phyloP scores from a whole-genome alignment of 2,329 filamentous ascomycete genomes.

The Aureobasidium sp. region DNA sequence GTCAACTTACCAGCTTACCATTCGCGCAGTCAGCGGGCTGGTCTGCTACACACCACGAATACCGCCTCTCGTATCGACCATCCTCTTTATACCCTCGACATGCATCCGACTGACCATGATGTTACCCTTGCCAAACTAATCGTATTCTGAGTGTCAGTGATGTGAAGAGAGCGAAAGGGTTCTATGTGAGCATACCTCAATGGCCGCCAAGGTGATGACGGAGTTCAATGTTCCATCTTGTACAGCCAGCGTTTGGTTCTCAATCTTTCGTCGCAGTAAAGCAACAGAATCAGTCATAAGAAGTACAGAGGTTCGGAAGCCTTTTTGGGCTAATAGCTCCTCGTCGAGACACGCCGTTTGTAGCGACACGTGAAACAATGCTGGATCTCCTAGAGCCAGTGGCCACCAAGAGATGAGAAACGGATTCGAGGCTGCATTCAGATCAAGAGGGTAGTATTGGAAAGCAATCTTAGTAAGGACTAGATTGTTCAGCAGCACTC shows the following conservation, averaged over 20 bases:
- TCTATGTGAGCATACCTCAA: not conserved
- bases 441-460: conserved; percentile 11
- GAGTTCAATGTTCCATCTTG: conserved; percentile 10
- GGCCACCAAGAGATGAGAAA: conserved; percentile 10
- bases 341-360: conserved; percentile 11
- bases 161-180: not conserved
- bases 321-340: not conserved
- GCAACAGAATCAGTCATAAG: conserved; percentile 7
- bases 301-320: not conserved
- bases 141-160: not conserved
- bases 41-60: not conserved
- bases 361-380: conserved; percentile 6
- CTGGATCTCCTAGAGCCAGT: conserved; percentile 1
- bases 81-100: not conserved
- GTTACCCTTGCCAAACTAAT: conserved; percentile 7
- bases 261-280: not conserved
- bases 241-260: not conserved
- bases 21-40: not conserved
- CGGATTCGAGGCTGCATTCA: not conserved
- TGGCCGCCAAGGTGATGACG: conserved; percentile 6
- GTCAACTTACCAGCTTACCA: conserved; percentile 3
- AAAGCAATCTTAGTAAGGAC: conserved; percentile 10
- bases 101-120: not conserved
- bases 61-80: not conserved
- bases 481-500: not conserved